Percentiles rank a stretch among this genome's conserved stretches.
These are phyloP conservation scores for Galerina sulciceps DNA, from an alignment of 768 basidiomycete genomes.

Conservation along the genomic window DNA sequence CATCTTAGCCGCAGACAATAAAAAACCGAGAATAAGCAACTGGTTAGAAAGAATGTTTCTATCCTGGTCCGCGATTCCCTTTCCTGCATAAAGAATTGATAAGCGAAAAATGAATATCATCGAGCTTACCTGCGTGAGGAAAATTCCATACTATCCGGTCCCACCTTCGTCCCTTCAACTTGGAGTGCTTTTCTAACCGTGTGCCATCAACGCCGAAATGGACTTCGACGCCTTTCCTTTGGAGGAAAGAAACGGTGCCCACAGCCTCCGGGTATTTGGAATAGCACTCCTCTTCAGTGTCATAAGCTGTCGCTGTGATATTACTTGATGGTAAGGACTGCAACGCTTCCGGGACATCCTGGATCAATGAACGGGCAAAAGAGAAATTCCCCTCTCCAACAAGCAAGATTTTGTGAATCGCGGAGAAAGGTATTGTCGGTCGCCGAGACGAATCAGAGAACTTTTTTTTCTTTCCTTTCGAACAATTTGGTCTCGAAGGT, in stretches of 20 bases:
- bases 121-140: slow-evolving; percentile 83
- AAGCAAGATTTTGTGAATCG: slow-evolving; percentile 72
- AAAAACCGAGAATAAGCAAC: slow-evolving; percentile 76
- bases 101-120: background rate
- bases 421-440: slow-evolving; percentile 66
- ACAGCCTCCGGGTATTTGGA: slow-evolving; percentile 81
- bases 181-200: slow-evolving; percentile 59
- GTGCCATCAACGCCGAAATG: slow-evolving; percentile 89
- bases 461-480: slow-evolving; percentile 43
- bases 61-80: slow-evolving; percentile 91
- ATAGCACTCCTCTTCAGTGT: slow-evolving; percentile 75
- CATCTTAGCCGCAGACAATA: slow-evolving; percentile 70
- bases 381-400: slow-evolving; percentile 97
- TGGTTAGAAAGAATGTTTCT: slow-evolving; percentile 93
- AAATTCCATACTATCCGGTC: slow-evolving; percentile 94
- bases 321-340: slow-evolving; percentile 63
- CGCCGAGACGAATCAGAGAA: slow-evolving; percentile 25
- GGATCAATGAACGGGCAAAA: slow-evolving; percentile 76
- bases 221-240: slow-evolving; percentile 66
- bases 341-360: slow-evolving; percentile 49
- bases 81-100: slow-evolving; percentile 50
- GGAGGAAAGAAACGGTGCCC: slow-evolving; percentile 58
- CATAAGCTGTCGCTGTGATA: slow-evolving; percentile 85
- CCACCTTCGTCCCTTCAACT: slow-evolving; percentile 67
- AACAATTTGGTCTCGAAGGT: slow-evolving; percentile 1